Conservation (phyloP, 2,329 filamentous ascomycete species). For the Curvularia hawaiiensis region DNA sequence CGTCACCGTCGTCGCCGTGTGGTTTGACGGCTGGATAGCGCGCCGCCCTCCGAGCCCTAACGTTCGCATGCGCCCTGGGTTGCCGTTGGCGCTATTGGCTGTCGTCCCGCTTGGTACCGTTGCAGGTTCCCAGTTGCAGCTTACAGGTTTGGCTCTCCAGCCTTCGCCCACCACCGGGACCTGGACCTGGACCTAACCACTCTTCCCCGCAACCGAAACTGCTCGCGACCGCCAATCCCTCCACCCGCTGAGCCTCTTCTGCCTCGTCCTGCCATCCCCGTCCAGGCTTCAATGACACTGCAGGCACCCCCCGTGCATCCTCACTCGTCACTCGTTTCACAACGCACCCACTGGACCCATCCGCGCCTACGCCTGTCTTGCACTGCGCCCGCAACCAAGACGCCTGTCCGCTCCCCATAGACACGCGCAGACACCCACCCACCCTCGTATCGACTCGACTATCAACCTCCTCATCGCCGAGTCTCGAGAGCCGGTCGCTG, state of each 20-base stretch:
- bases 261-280: constrained; percentile 6
- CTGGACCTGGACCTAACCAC: constrained; percentile 1
- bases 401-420: constrained; percentile 8
- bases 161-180: not conserved
- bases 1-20: not conserved
- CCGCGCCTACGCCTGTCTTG: constrained; percentile 34
- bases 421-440: constrained; percentile 16
- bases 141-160: constrained; percentile 13
- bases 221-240: constrained; percentile 13
- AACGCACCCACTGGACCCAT: constrained; percentile 19
- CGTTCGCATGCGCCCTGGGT: constrained; percentile 14
- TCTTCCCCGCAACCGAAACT: constrained; percentile 22
- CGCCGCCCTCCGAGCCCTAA: constrained; percentile 18
- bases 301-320: constrained; percentile 33
- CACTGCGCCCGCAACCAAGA: constrained; percentile 17
- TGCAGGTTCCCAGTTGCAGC: not conserved
- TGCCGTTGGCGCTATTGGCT: constrained; percentile 24
- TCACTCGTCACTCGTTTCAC: constrained; percentile 41
- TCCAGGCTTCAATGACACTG: constrained; percentile 33
- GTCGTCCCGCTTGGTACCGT: constrained; percentile 11
- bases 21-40: constrained; percentile 10
- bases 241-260: constrained; percentile 17
- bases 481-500: constrained; percentile 38
- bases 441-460: constrained; percentile 2
- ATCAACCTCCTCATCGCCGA: constrained; percentile 23